Conservation (phyloP, 306 rosid species). For the Sindora glabra region DNA sequence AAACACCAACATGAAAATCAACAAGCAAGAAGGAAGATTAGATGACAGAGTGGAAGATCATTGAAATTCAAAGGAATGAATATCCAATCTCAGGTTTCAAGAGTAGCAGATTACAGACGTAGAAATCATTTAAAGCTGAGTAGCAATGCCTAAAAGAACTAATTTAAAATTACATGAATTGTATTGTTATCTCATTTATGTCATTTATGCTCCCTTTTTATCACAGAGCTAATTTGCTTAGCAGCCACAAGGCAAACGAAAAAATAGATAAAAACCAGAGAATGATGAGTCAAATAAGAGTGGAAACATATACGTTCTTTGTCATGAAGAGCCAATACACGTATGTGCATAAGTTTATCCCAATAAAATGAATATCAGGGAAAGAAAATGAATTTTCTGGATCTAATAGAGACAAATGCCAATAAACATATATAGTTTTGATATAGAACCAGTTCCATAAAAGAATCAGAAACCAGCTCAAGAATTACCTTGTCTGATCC, state of each 20-base stretch:
- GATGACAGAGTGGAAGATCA: not conserved
- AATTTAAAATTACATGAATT: not conserved
- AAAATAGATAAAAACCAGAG: too few relatives aligned
- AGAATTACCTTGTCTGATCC: constrained; percentile 64
- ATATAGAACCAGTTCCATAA: not conserved
- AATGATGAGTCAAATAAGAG: too few relatives aligned
- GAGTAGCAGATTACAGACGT: not conserved
- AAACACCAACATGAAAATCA: constrained; percentile 13
- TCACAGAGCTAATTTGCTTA: not conserved
- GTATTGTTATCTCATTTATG: not conserved
- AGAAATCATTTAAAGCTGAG: constrained; percentile 7
- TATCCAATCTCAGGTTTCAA: constrained; percentile 11
- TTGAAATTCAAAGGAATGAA: not conserved
- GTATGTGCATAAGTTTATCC: not conserved
- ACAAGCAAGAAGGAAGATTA: not conserved
- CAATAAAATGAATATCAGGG: not conserved
- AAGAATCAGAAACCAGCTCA: constrained; percentile 8
- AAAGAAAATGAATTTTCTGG: too few relatives aligned
- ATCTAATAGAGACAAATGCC: not conserved
- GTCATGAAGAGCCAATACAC: not conserved
- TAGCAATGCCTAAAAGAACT: not conserved
- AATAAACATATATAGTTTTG: not conserved
- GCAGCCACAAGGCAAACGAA: too few relatives aligned
- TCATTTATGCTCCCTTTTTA: not conserved
- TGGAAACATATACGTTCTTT: too few relatives aligned